These are phyloP conservation scores for Polychytrium aggregatum DNA, from an alignment of 192 early-diverging fungal genomes.

Conservation along the genomic window DNA sequence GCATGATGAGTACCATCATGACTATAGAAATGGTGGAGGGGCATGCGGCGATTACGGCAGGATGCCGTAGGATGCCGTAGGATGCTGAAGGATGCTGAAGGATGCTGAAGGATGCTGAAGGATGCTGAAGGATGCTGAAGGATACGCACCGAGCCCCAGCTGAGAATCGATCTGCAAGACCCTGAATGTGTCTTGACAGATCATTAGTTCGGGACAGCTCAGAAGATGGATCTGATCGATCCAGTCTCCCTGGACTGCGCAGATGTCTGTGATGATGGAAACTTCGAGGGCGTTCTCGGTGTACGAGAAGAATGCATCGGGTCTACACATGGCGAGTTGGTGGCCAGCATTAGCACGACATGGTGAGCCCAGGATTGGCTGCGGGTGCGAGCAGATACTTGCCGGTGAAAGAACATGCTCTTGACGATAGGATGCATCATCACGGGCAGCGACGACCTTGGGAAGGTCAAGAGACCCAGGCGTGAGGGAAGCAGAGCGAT, in stretches of 20 bases:
- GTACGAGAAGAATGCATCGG: constrained; percentile 47
- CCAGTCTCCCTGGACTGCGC: constrained; percentile 46
- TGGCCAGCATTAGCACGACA: not conserved
- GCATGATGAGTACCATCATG: not conserved
- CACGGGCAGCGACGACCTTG: constrained; percentile 33
- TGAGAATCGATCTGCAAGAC: constrained; percentile 56
- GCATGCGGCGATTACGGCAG: too few relatives aligned
- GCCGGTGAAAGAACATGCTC: constrained; percentile 42
- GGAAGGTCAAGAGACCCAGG: constrained; percentile 49
- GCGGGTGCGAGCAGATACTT: constrained; percentile 21
- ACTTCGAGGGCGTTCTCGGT: constrained; percentile 62
- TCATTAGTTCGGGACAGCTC: constrained; percentile 26
- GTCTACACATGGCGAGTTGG: not conserved
- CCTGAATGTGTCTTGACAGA: constrained; percentile 47
- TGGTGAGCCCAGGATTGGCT: constrained; percentile 1
- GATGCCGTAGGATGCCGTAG: too few relatives aligned
- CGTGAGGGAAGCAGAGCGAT: constrained; percentile 47
- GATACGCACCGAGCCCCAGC: constrained; percentile 11
- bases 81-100: too few relatives aligned
- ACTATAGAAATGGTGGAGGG: not conserved
- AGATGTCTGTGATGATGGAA: constrained; percentile 48
- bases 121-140: too few relatives aligned
- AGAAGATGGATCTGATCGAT: constrained; percentile 3
- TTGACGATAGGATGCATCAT: constrained; percentile 52
- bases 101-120: too few relatives aligned